These are phyloP conservation scores for Keithomyces neogunnii DNA, from an alignment of 2,329 filamentous ascomycete species.

Conservation along the genomic window DNA sequence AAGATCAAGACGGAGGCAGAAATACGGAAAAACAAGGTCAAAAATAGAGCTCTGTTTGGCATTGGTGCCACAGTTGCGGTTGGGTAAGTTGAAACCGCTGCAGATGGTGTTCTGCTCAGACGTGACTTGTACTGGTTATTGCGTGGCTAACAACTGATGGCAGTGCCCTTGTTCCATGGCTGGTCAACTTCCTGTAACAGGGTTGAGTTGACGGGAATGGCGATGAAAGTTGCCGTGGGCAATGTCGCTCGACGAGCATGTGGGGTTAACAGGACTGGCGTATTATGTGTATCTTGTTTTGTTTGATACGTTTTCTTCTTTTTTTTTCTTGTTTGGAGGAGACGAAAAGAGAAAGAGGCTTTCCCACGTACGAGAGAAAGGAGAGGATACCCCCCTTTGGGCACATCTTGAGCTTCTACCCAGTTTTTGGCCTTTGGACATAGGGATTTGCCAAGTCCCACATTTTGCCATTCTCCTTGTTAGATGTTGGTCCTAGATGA, in stretches of 20 bases:
- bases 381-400: conserved; percentile 5
- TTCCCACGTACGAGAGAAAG: conserved; percentile 1
- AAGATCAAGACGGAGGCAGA: conserved; percentile 74
- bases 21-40: conserved; percentile 76
- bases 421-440: conserved; percentile 2
- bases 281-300: background rate
- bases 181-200: conserved; percentile 40
- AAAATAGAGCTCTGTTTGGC: conserved; percentile 76
- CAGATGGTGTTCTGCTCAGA: background rate
- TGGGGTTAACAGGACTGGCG: background rate
- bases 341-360: background rate
- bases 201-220: background rate
- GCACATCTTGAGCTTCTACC: conserved; percentile 5
- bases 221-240: background rate
- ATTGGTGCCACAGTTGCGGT: conserved; percentile 80
- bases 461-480: background rate
- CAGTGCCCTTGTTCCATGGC: conserved; percentile 41
- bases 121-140: background rate
- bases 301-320: background rate
- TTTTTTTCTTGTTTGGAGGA: background rate
- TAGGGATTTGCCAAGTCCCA: background rate
- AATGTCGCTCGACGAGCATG: background rate
- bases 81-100: conserved; percentile 58
- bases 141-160: background rate
- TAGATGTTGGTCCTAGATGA: conserved; percentile 1